These are phyloP conservation scores for Evernia prunastri DNA, from an alignment of 495 filamentous ascomycete genomes.

Conservation along the genomic window DNA sequence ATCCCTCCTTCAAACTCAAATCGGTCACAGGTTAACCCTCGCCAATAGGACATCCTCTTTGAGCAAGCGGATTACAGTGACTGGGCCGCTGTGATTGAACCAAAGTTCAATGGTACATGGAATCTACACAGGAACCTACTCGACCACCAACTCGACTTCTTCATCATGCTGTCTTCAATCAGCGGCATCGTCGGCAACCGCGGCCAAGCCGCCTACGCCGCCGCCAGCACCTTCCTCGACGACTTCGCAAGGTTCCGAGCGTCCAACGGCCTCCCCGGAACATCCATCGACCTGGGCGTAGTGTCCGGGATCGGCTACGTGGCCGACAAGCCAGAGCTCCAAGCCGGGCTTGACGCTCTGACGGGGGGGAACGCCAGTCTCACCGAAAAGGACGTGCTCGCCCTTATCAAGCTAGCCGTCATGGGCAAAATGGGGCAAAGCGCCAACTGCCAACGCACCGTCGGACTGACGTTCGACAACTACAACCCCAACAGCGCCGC, in stretches of 20 bases:
- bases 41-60: no score
- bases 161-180: slow-evolving; percentile 33
- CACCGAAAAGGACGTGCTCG: slow-evolving; percentile 31
- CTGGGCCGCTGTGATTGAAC: slow-evolving; percentile 28
- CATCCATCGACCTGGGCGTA: slow-evolving; percentile 50
- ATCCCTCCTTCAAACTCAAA: slow-evolving; percentile 25
- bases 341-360: slow-evolving; percentile 22
- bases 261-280: slow-evolving; percentile 25
- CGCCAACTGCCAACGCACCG: not conserved
- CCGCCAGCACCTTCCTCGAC: slow-evolving; percentile 30
- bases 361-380: slow-evolving; percentile 27
- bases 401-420: slow-evolving; percentile 17
- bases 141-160: slow-evolving; percentile 30
- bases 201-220: slow-evolving; percentile 30
- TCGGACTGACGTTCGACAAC: not conserved
- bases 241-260: slow-evolving; percentile 28
- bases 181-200: slow-evolving; percentile 25
- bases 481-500: slow-evolving; percentile 17
- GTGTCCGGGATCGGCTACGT: slow-evolving; percentile 50
- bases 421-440: not conserved
- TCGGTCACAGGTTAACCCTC: slow-evolving; percentile 29
- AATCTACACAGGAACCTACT: slow-evolving; percentile 20
- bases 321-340: slow-evolving; percentile 7
- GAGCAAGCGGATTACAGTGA: no score
- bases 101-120: slow-evolving; percentile 21